phyloP scores from a whole-genome alignment of 1,139 yeast species.

The Blastobotrys serpentis region DNA sequence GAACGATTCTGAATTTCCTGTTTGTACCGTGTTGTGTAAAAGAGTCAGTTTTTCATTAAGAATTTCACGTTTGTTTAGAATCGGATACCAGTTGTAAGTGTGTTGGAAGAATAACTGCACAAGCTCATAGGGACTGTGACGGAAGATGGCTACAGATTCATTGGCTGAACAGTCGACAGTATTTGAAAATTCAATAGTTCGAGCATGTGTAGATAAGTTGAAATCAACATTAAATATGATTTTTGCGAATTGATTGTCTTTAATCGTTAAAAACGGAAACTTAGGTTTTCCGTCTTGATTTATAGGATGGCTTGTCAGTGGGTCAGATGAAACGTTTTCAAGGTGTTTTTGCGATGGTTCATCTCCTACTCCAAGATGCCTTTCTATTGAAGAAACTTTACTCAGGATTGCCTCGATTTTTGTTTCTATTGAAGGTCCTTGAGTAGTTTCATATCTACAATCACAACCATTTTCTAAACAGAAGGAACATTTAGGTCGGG shows the following conservation, averaged over 20 bases:
- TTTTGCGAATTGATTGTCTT: constrained; percentile 12
- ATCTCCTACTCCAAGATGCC: constrained; percentile 1
- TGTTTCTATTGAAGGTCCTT: constrained; percentile 13
- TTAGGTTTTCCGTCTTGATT: background rate
- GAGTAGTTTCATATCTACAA: constrained; percentile 13
- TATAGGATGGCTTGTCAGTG: too few species aligned
- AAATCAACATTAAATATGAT: constrained; percentile 8
- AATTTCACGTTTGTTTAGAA: constrained; percentile 5
- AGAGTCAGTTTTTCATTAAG: constrained; percentile 3
- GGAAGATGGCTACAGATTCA: background rate
- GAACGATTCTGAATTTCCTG: constrained; percentile 11
- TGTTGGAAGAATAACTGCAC: constrained; percentile 8
- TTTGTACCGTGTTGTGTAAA: constrained; percentile 3
- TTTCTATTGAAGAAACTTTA: constrained; percentile 13
- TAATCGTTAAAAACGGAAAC: constrained; percentile 14
- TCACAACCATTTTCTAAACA: constrained; percentile 12
- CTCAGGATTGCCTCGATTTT: constrained; percentile 12
- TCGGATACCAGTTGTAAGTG: constrained; percentile 12
- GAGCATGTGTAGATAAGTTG: constrained; percentile 10
- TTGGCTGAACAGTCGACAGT: background rate
- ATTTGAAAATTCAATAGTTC: constrained; percentile 4
- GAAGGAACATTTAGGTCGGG: constrained; percentile 15
- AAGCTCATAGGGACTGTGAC: constrained; percentile 6
- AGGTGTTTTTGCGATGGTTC: background rate
- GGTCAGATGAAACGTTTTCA: background rate